A percentile compares a stretch with the other conserved stretches of the same genome.
phyloP scores from a whole-genome alignment of 345 rosid species.

The Syzygium aromaticum region DNA sequence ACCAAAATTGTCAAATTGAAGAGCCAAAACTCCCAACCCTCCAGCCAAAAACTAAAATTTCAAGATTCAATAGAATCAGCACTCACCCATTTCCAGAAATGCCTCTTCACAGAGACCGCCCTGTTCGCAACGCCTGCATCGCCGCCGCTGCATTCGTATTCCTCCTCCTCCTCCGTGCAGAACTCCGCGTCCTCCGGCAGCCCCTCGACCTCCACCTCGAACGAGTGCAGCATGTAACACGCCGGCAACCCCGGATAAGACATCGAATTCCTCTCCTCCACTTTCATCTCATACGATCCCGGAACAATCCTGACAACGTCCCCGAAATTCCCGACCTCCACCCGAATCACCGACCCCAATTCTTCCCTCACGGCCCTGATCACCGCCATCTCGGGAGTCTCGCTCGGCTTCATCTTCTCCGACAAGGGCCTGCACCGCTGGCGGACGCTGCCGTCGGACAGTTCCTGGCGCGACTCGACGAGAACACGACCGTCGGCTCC shows the following conservation, averaged over 20 bases:
- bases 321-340: not conserved
- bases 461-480: constrained; percentile 70
- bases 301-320: constrained; percentile 35
- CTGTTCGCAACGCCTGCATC: constrained; percentile 26
- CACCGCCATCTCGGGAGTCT: constrained; percentile 51
- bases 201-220: constrained; percentile 68
- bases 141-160: constrained; percentile 37
- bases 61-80: constrained; percentile 33
- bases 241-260: constrained; percentile 90
- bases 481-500: constrained; percentile 29
- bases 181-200: constrained; percentile 71
- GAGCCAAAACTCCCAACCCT: not conserved
- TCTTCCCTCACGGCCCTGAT: constrained; percentile 77
- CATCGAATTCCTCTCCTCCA: constrained; percentile 62
- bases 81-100: constrained; percentile 90
- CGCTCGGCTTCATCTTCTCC: constrained; percentile 87
- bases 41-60: not conserved
- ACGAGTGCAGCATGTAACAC: constrained; percentile 56
- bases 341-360: constrained; percentile 45
- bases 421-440: constrained; percentile 61
- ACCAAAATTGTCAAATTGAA: not conserved
- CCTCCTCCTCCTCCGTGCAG: constrained; percentile 58
- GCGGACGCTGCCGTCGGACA: constrained; percentile 70
- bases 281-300: constrained; percentile 41
- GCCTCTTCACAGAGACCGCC: constrained; percentile 68